Base-by-base conservation (phyloP, 805 yeast genomes). In the Kluyveromyces aestuarii region DNA sequence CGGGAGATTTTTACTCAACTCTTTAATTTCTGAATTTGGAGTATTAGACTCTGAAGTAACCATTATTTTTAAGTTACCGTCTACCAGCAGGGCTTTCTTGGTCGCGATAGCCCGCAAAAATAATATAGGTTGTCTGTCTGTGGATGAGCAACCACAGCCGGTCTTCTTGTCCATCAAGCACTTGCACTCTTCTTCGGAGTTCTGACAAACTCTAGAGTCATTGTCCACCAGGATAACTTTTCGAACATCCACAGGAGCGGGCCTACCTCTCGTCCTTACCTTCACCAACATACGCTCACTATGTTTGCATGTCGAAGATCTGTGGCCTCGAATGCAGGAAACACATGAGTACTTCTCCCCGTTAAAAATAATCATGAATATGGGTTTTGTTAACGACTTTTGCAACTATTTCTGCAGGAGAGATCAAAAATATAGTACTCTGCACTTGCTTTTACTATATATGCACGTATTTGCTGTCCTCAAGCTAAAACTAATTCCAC, bases 221-320 rank as follows among this genome's bases (percentile, higher is more conserved):
- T 55, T 54, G 43, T 64, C 68, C 18, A 61, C 69, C 55, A 60
- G 52, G 21, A 61, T 63, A 30, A 60, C 66, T 44, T 63, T 62
- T 25, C 65, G 54, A 19, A 60, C 77, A 46, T 75, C 80, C 40
- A 57, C 21, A 9, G 80, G 73, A 27, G 77, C 72, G 0, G 96
- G 97, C 43, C 98, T 69, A 0, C 98, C 99, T 50, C 96, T 77
- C n/a, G 87, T 79, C 27, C 96, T 75, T 11, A 91, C 96, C 58
- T 88, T 87, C 11, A 90, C 81, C 39, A 91, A 71, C 21, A 93
- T 87, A 43, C 96, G 73, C 46, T 77, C 72, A 30, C 84, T 79
- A 66, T 91, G 99, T 47, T 78, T 79, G 65, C 99, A 91, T 48
- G 83, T 80, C 1, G 91, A 81, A 1, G 96, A 86, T 39, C 99